A percentile compares a stretch with the other conserved stretches of the same genome.
phyloP scores from a whole-genome alignment of 164 flowering plant genomes.

The Magnolia sinica region DNA sequence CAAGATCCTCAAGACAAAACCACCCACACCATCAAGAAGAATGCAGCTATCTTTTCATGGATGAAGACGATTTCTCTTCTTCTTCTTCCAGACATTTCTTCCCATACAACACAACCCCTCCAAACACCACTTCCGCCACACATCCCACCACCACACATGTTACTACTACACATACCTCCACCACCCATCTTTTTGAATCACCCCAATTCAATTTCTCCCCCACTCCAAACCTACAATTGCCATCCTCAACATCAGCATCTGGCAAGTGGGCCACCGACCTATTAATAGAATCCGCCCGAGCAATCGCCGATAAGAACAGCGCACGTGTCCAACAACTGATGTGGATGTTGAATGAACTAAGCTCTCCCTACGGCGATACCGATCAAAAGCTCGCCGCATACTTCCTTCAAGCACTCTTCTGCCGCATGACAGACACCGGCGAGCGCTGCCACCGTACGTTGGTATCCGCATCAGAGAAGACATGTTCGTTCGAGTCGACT shows the following conservation, averaged over 20 bases:
- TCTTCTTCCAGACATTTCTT: conserved; percentile 48
- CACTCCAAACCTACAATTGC: conserved; percentile 36
- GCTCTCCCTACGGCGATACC: conserved; percentile 90
- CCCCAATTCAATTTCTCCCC: conserved; percentile 42
- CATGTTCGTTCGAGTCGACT: conserved; percentile 75
- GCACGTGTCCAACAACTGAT: conserved; percentile 71
- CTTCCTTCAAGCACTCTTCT: conserved; percentile 81
- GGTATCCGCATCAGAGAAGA: conserved; percentile 55
- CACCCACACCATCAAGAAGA: conserved; percentile 49
- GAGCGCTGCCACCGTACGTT: conserved; percentile 50
- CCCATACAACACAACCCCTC: conserved; percentile 5
- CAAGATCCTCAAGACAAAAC: conserved; percentile 61
- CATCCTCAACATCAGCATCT: conserved; percentile 19
- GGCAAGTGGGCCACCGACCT: conserved; percentile 70
- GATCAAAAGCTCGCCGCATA: conserved; percentile 84
- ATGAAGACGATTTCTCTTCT: conserved; percentile 86
- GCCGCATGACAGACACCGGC: conserved; percentile 78
- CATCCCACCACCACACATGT: conserved; percentile 14
- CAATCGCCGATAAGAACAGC: conserved; percentile 68
- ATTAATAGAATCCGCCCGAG: conserved; percentile 67
- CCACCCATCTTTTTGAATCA: conserved; percentile 22
- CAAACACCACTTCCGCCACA: background rate
- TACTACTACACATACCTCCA: conserved; percentile 17
- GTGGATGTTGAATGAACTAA: conserved; percentile 95
- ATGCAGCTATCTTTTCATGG: conserved; percentile 99